Conservation (phyloP, 805 yeast genomes). For the Candida namnaoensis region DNA sequence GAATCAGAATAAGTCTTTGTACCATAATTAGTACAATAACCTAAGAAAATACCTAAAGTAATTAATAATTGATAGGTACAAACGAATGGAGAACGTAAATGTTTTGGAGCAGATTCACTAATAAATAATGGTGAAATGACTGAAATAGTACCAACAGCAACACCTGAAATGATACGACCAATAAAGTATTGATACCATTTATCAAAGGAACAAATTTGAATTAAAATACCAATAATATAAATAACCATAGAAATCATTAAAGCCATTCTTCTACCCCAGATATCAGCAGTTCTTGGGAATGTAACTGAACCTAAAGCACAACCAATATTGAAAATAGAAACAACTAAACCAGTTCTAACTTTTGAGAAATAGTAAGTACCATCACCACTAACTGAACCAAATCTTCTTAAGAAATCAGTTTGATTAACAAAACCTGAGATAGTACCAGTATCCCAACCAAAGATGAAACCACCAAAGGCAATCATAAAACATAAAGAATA, state of each 20-base stretch:
- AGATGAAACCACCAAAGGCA: constrained; percentile 72
- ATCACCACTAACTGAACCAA: constrained; percentile 35
- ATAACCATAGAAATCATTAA: constrained; percentile 52
- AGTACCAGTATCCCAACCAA: constrained; percentile 80
- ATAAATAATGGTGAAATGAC: constrained; percentile 40
- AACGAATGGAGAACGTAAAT: constrained; percentile 57
- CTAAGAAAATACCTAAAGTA: constrained; percentile 63
- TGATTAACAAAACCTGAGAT: constrained; percentile 62
- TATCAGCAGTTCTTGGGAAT: constrained; percentile 51
- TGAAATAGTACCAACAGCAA: constrained; percentile 30
- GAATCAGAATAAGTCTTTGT: constrained; percentile 53
- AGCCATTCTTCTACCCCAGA: constrained; percentile 59
- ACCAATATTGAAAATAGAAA: constrained; percentile 61
- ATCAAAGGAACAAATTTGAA: constrained; percentile 47
- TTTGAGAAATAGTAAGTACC: constrained; percentile 42
- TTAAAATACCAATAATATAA: constrained; percentile 58
- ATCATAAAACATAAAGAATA: constrained; percentile 30
- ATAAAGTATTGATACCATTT: constrained; percentile 67
- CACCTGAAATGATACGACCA: constrained; percentile 50
- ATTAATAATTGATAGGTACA: constrained; percentile 57
- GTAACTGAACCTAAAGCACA: constrained; percentile 68
- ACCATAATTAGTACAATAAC: constrained; percentile 68
- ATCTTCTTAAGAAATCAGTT: constrained; percentile 45
- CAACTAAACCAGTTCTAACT: constrained; percentile 49
- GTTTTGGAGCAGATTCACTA: constrained; percentile 57